Base-by-base conservation (phyloP, 305 asterid species). In the Nicotiana rustica region DNA sequence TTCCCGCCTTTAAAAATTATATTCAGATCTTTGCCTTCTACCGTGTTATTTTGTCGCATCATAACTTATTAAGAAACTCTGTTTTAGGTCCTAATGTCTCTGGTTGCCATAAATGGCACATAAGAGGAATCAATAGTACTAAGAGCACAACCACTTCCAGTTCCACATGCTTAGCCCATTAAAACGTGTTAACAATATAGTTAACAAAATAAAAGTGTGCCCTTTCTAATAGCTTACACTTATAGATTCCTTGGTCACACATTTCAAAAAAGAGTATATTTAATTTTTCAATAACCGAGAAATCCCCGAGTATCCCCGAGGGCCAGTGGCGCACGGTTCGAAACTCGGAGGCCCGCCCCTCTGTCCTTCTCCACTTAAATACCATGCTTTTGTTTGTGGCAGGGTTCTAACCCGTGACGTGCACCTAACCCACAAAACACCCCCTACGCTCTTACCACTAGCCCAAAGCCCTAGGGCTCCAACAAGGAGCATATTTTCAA, bases 391-490 rank as follows among this genome's bases (percentile, higher is more conserved):
- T 8, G 49, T 41, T 41, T 41, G 49, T 41, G 12, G 49, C 12
- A 41, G 12, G 49, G 12, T 8, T 41, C 12, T 10, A 5, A 41
- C 55, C 18, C 8, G 35, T 19, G 36, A 70, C 18, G 0, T 19
- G 60, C 4, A n/a, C 78, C 78, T 44, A 44, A 70, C 13, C 13
- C 36, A 70, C 35, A 41, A 57, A 70, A 41, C 78, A 41, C 5
- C 5, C 59, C 44, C n/a, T 5, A 4, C 59, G 5, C 78, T 18
- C 18, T 12, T 25, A 25, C 25, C 25, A 25, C 25, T 44, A 49
- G 38, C 64, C 64, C 79, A 49, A 73, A 73, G 79, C 19, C 15
- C 56, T 52, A 38, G 64, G 61, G 79, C 62, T 49, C 55, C 79
- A 76, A 76, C 65, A 76, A 55, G 47, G 80, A 55, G 66, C 80